A percentile compares a stretch with the other conserved stretches of the same genome.
These are phyloP conservation scores for Chytriomyces sp. DNA, from an alignment of 192 early-diverging fungal species.

Conservation along the genomic window DNA sequence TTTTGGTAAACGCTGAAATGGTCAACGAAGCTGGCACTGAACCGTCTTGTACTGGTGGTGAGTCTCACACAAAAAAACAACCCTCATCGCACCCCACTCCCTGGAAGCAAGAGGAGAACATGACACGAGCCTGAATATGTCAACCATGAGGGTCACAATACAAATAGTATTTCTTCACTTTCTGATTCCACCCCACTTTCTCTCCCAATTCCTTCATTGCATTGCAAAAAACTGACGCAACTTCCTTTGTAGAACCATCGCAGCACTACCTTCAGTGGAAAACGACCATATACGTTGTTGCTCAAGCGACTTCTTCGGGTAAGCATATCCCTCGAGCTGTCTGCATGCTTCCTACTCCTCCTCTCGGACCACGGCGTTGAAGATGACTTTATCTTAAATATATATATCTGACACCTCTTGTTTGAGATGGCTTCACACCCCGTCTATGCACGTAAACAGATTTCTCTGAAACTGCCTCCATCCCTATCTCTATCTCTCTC, in stretches of 20 bases:
- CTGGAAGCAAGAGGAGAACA: slow-evolving; percentile 18
- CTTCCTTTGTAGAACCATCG: too few species aligned
- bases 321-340: too few species aligned
- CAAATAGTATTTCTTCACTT: slow-evolving; percentile 26
- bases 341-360: too few species aligned
- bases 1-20: too few species aligned
- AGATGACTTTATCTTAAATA: slow-evolving; percentile 1
- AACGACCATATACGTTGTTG: too few species aligned
- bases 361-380: background rate
- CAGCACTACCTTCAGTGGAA: too few species aligned
- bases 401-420: slow-evolving; percentile 5
- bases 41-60: too few species aligned
- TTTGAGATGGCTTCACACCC: slow-evolving; percentile 7
- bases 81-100: too few species aligned
- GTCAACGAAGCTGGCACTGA: too few species aligned
- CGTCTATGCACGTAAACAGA: slow-evolving; percentile 31
- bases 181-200: slow-evolving; percentile 5
- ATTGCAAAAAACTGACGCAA: background rate
- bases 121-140: slow-evolving; percentile 18
- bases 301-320: too few species aligned
- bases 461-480: background rate
- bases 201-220: background rate
- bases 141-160: slow-evolving; percentile 29
- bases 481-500: background rate
- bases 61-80: too few species aligned